A percentile compares a stretch with the other conserved stretches of the same genome.
phyloP scores from a whole-genome alignment of 2,329 filamentous ascomycete genomes.

The Spiromastix sp. region DNA sequence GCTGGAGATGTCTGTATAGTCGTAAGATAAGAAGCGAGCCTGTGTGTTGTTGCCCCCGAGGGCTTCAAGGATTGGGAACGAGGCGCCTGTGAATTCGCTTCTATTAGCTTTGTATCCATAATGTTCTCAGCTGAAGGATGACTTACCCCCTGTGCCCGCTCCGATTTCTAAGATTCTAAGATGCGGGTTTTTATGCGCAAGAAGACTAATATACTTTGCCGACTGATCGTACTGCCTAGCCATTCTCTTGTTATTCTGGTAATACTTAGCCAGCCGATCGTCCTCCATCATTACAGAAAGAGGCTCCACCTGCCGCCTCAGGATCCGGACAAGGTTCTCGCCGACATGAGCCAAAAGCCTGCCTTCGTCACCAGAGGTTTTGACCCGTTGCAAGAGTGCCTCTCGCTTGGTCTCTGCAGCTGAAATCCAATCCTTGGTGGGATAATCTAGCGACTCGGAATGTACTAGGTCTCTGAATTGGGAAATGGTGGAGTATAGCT shows the following conservation, averaged over 20 bases:
- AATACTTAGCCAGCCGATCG: constrained; percentile 16
- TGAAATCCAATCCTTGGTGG: neutral
- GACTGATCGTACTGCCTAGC: too few relatives aligned
- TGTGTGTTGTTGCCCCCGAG: constrained; percentile 14
- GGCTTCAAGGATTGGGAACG: constrained; percentile 13
- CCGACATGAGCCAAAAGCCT: constrained; percentile 5
- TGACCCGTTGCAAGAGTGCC: neutral
- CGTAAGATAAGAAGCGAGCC: constrained; percentile 9
- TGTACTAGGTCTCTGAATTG: too few relatives aligned
- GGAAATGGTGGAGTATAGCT: neutral
- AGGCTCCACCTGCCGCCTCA: constrained; percentile 18
- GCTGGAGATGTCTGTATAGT: constrained; percentile 13
- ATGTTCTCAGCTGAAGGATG: too few relatives aligned
- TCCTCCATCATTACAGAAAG: constrained; percentile 19
- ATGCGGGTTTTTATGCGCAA: constrained; percentile 18
- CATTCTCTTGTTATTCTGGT: too few relatives aligned
- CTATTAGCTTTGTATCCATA: too few relatives aligned
- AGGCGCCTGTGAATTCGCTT: too few relatives aligned
- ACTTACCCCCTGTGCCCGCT: neutral
- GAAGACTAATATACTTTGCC: constrained; percentile 15
- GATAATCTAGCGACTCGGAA: neutral
- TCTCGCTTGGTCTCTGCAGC: neutral
- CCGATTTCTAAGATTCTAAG: constrained; percentile 19
- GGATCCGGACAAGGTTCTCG: constrained; percentile 14
- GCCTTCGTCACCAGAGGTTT: neutral